Percentiles rank a stretch among this genome's conserved stretches.
phyloP scores from a whole-genome alignment of 495 filamentous ascomycete species.

The Trichoderma asperelloides region DNA sequence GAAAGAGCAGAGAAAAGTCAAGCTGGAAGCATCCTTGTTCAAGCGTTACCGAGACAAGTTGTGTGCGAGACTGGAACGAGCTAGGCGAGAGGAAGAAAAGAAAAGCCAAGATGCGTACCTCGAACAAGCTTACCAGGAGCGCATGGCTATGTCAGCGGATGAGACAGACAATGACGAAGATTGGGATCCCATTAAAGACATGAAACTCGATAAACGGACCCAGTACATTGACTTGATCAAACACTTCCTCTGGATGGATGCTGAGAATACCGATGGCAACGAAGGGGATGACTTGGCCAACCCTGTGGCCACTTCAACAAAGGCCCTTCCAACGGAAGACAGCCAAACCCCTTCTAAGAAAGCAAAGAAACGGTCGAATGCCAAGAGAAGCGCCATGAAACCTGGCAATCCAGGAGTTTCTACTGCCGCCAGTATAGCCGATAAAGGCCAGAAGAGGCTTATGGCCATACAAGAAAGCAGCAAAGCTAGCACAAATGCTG shows the following conservation, averaged over 20 bases:
- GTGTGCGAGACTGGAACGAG: slow-evolving; percentile 23
- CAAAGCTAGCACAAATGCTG: slow-evolving; percentile 12
- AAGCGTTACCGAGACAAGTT: slow-evolving; percentile 36
- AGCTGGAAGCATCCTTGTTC: slow-evolving; percentile 42
- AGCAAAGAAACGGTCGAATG: slow-evolving; percentile 16
- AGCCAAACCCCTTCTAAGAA: not conserved
- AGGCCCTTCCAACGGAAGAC: slow-evolving; percentile 6
- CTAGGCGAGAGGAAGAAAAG: slow-evolving; percentile 32
- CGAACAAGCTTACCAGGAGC: slow-evolving; percentile 35
- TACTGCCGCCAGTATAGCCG: not conserved
- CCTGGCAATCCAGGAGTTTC: not conserved
- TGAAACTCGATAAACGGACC: slow-evolving; percentile 35
- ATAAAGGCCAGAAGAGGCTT: not conserved
- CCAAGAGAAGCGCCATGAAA: not conserved
- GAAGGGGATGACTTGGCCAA: slow-evolving; percentile 14
- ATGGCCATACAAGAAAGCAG: slow-evolving; percentile 7
- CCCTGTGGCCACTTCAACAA: not conserved
- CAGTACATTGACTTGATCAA: slow-evolving; percentile 34
- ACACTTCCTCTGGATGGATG: slow-evolving; percentile 36
- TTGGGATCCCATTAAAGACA: slow-evolving; percentile 49
- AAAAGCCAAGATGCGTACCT: slow-evolving; percentile 36
- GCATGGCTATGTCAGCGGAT: slow-evolving; percentile 25
- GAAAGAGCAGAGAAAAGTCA: slow-evolving; percentile 44
- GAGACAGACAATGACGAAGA: slow-evolving; percentile 25
- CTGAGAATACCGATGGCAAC: slow-evolving; percentile 13